A percentile compares a stretch with the other conserved stretches of the same genome.
These are phyloP conservation scores for Cordyceps farinosa DNA, from an alignment of 2,329 filamentous ascomycete species.

Conservation along the genomic window DNA sequence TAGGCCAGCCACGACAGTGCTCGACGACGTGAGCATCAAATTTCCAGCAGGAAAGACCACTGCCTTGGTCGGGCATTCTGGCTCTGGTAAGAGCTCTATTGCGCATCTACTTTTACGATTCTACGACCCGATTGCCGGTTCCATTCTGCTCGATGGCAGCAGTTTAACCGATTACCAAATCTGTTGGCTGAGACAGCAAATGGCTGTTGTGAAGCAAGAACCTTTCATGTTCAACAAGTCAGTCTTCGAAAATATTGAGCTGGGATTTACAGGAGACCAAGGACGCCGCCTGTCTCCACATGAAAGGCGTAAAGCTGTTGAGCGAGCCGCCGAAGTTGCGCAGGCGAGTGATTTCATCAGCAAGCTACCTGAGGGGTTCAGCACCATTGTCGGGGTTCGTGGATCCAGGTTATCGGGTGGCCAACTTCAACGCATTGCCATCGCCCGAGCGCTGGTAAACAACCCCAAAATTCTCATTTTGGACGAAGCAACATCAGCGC, in stretches of 20 bases:
- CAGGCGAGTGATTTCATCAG: neutral
- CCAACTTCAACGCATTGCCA: neutral
- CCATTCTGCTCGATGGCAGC: slow-evolving; percentile 34
- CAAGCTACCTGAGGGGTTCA: neutral
- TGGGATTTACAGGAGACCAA: slow-evolving; percentile 36
- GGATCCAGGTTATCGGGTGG: neutral
- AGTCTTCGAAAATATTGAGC: slow-evolving; percentile 20
- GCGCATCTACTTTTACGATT: slow-evolving; percentile 50
- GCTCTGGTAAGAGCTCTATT: slow-evolving; percentile 49
- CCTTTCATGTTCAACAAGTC: slow-evolving; percentile 41
- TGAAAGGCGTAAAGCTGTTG: neutral
- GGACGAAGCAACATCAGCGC: neutral
- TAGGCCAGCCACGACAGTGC: slow-evolving; percentile 40
- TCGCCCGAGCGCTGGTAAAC: neutral
- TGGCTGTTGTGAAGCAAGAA: slow-evolving; percentile 46
- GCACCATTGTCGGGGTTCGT: neutral
- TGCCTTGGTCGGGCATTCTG: slow-evolving; percentile 51
- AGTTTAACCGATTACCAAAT: slow-evolving; percentile 38
- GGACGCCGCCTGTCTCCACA: neutral
- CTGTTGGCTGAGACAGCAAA: slow-evolving; percentile 44
- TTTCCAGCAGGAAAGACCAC: slow-evolving; percentile 44
- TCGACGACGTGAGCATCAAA: slow-evolving; percentile 33
- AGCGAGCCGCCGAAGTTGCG: neutral
- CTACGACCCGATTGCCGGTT: slow-evolving; percentile 45
- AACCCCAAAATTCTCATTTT: neutral